phyloP scores from a whole-genome alignment of 2,329 filamentous ascomycete species.

The Fusarium nelsonii region DNA sequence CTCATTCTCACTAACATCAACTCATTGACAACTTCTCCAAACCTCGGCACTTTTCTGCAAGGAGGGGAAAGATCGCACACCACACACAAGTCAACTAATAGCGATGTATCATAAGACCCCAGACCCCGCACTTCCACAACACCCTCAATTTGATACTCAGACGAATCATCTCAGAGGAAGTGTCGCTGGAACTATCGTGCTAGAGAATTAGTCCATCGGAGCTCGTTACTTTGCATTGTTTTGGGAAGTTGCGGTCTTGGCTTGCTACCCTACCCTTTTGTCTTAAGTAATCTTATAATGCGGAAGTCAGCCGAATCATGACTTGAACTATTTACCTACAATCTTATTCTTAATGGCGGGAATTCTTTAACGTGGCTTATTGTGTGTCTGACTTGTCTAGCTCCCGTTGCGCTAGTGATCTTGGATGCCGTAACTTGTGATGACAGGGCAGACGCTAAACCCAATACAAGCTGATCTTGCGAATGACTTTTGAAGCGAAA shows the following conservation, averaged over 20 bases:
- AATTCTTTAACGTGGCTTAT: neutral
- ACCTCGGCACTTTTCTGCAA: conserved; percentile 4
- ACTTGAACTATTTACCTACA: neutral
- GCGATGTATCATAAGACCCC: conserved; percentile 16
- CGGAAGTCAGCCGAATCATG: neutral
- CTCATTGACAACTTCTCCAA: neutral
- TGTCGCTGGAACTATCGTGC: neutral
- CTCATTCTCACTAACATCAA: neutral
- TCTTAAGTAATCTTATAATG: rapidly evolving
- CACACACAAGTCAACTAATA: neutral
- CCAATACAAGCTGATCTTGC: neutral
- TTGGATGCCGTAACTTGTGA: neutral
- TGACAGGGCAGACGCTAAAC: neutral
- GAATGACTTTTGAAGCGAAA: neutral
- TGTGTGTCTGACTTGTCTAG: neutral
- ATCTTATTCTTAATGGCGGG: neutral
- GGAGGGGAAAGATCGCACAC: conserved; percentile 19
- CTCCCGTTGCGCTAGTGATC: neutral
- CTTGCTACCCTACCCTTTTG: neutral
- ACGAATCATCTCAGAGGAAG: neutral
- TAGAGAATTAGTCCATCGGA: neutral
- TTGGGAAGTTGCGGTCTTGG: neutral
- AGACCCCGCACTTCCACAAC: conserved; percentile 25
- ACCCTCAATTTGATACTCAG: neutral
- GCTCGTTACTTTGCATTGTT: conserved; percentile 16